Conservation (phyloP, 164 flowering plant genomes). For the Vitis rupestris region DNA sequence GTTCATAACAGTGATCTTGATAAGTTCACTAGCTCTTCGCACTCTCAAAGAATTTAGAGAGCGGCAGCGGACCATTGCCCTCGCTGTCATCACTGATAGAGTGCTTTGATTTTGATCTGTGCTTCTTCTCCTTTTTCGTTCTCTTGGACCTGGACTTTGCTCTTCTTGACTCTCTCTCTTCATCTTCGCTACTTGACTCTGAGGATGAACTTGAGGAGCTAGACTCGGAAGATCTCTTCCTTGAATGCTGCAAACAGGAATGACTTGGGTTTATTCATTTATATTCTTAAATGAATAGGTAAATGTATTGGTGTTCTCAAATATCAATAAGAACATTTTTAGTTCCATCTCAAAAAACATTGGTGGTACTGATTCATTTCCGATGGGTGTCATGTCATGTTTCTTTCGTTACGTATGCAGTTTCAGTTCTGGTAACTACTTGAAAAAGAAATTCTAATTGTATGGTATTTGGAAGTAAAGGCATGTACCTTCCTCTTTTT, state of each 20-base stretch:
- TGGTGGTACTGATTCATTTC: too few species aligned
- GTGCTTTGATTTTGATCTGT: slow-evolving; percentile 57
- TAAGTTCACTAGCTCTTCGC: slow-evolving; percentile 42
- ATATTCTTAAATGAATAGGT: too few species aligned
- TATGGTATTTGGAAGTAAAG: neutral
- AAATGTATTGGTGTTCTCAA: too few species aligned
- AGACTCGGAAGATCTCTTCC: slow-evolving; percentile 60
- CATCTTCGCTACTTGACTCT: slow-evolving; percentile 80
- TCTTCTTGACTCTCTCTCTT: slow-evolving; percentile 66
- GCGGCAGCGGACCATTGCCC: slow-evolving; percentile 81
- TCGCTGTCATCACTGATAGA: slow-evolving; percentile 49
- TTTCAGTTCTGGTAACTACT: too few species aligned
- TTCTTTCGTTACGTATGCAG: too few species aligned
- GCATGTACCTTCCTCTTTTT: slow-evolving; percentile 82
- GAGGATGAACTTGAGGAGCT: slow-evolving; percentile 77
- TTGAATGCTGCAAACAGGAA: slow-evolving; percentile 56
- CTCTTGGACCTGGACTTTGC: slow-evolving; percentile 76
- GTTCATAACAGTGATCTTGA: neutral
- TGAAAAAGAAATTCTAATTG: too few species aligned
- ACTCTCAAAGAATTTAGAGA: slow-evolving; percentile 86
- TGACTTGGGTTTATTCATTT: neutral
- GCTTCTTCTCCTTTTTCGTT: slow-evolving; percentile 71
- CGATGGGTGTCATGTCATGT: too few species aligned
- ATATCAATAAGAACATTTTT: too few species aligned
- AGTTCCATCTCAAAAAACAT: too few species aligned